Base-by-base conservation (phyloP, 2,329 filamentous ascomycete species). In the Neonectria ditissima region DNA sequence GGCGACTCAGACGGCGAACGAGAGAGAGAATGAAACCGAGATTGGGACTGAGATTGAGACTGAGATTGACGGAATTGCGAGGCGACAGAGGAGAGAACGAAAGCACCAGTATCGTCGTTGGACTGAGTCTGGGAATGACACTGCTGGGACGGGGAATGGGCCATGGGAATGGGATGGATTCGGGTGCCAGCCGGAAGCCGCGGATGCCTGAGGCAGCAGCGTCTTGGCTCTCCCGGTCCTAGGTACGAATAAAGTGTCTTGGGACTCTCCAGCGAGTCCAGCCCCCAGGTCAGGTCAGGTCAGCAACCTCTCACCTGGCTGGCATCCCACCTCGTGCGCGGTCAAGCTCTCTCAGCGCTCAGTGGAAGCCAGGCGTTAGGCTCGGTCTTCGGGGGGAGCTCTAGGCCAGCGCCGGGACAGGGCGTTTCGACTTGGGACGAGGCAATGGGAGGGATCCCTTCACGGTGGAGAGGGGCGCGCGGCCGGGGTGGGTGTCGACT, bases 131-230 rank as follows among this genome's bases (percentile, higher is more conserved):
- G 71, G 69, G 71, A 63, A 69, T 69, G 61, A 55, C 63, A 65
- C 64, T 69, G 70, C 65, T 69, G 65, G 65, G 69, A 71, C 56
- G 68, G 69, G 67, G 69, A 71, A 71, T 71, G 69, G 69, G 57
- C 64, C 65, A 60, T 66, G 64, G 65, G 63, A 57, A 68, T 69
- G 65, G 62, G 71, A 58, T 20, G 48, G 54, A 41, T 41, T 45
- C 34, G 55, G 54, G 39, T 22, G 47, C 53, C 53, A 30, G 24
- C 50, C 44, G 54, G 30, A 28, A 34, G 39, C 37, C 20, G 16
- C 10, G 10, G 32, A 6, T 63, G 60, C 60, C 60, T 63, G 55
- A 63, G 60, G 60, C 60, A 58, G 60, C 7, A 4, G 37, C 26
- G 9, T 5, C 45, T 32, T 14, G 4, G 45, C 45, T 48, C 18